phyloP scores from a whole-genome alignment of 1,284 basidiomycete species.

The Ganoderma meredithae region DNA sequence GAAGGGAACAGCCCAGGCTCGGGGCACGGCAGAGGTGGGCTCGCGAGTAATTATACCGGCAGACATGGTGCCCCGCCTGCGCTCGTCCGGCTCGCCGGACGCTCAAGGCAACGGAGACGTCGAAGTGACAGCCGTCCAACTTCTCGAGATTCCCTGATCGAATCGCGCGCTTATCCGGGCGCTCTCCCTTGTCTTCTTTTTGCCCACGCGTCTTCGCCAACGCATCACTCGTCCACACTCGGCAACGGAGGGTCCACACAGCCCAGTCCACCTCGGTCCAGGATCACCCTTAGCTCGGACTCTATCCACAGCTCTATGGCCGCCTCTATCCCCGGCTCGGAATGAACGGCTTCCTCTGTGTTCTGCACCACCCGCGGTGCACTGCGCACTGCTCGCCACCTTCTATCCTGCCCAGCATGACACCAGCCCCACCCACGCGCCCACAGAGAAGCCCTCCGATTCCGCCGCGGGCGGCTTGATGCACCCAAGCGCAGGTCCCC shows the following conservation, averaged over 20 bases:
- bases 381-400: neutral
- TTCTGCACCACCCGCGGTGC: neutral
- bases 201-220: neutral
- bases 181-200: neutral
- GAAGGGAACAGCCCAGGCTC: neutral
- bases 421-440: neutral
- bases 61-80: conserved; percentile 3
- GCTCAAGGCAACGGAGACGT: neutral
- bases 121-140: neutral
- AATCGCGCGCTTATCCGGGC: neutral
- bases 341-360: neutral
- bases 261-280: neutral
- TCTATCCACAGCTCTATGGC: neutral
- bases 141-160: neutral
- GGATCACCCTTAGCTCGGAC: neutral
- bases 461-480: conserved; percentile 2
- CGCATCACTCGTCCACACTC: too few species aligned
- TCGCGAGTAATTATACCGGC: neutral
- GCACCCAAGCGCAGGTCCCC: conserved; percentile 3
- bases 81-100: conserved; percentile 3
- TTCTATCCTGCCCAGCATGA: conserved; percentile 9
- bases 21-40: neutral
- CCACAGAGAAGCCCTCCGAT: conserved; percentile 4
- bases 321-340: neutral
- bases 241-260: neutral